Conservation (phyloP, 2,329 filamentous ascomycete genomes). For the Emergomyces pasteurianus region DNA sequence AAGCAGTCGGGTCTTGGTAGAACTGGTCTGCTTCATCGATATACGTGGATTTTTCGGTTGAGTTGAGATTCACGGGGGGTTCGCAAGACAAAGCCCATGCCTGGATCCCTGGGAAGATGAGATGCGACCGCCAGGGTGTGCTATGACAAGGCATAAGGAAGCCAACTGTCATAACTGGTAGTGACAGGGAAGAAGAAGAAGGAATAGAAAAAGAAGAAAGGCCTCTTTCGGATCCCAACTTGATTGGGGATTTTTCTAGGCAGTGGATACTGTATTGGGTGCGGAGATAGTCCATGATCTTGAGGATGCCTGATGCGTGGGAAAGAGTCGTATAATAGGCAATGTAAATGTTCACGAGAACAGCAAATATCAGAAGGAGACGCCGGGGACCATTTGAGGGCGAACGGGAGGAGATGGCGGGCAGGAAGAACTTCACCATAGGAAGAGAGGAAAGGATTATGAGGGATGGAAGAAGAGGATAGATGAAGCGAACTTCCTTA, state of each 20-base stretch:
- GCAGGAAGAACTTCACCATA: slow-evolving; percentile 53
- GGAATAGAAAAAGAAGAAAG: slow-evolving; percentile 1
- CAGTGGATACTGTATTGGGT: slow-evolving; percentile 48
- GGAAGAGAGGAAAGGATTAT: slow-evolving; percentile 65
- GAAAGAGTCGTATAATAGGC: slow-evolving; percentile 61
- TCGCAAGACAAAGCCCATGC: slow-evolving; percentile 86
- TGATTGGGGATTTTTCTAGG: slow-evolving; percentile 10
- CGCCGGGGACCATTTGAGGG: slow-evolving; percentile 34
- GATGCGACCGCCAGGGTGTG: slow-evolving; percentile 85
- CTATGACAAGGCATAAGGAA: slow-evolving; percentile 95
- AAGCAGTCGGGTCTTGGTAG: slow-evolving; percentile 53
- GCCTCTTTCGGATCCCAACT: not conserved
- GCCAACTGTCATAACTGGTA: slow-evolving; percentile 43
- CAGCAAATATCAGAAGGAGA: slow-evolving; percentile 43
- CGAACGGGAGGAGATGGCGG: slow-evolving; percentile 24
- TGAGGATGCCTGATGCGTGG: slow-evolving; percentile 70
- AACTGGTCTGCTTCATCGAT: slow-evolving; percentile 86
- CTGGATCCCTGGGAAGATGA: slow-evolving; percentile 60
- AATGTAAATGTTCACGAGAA: slow-evolving; percentile 58
- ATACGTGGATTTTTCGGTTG: slow-evolving; percentile 53
- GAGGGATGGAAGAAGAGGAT: slow-evolving; percentile 77
- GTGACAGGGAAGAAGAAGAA: slow-evolving; percentile 10
- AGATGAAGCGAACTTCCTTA: slow-evolving; percentile 96
- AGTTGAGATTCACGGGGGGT: slow-evolving; percentile 60
- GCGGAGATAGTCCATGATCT: slow-evolving; percentile 65